Evolutionary conservation across 1,284 basidiomycete genomes (phyloP), one percentile per base, ranked within the genome.

Genomic region (Veloporphyrellus conicus): DNA sequence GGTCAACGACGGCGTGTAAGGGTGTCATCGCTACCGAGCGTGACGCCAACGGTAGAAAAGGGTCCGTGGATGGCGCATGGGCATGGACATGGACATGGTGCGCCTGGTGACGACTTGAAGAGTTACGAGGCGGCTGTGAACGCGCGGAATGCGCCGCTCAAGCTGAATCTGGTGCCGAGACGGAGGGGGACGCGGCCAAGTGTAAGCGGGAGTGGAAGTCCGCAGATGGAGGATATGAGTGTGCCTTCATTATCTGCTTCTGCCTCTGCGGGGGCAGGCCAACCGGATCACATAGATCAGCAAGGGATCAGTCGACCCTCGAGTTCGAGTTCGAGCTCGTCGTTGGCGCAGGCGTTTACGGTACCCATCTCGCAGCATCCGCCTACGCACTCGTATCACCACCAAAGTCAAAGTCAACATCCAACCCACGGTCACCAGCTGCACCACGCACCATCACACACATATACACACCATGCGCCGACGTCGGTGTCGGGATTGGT

Each of bases 91-190:
- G 59, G 33, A 10, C 44, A 36, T 19, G 39, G 52, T n/a, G 55
- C 52, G 4, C 18, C 23, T 4, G 29, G 31, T 8, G 9, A 87
- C 18, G 85, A 87, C 58, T 55, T 89, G 54, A 71, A 75, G 54
- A 77, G 76, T 50, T 89, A 90, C 54, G 84, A 88, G 61, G 82
- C 83, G 42, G 87, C 87, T 7, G 79, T 88, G 6, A 64, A 86
- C 33, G 84, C 85, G 15, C 71, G 84, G 25, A 79, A 74, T 34
- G 47, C 64, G 56, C 71, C 81, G 20, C 79, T 83, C n/a, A 76
- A 77, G 50, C 43, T 71, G 34, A 70, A 69, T 25, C 59, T 70
- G 11, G 65, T 68, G 1, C 67, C 68, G 1, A 51, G 55, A 20
- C 58, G 45, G 29, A 54, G 50, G 15, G 54, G 55, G 16, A n/a